Evolutionary conservation across 805 yeast species (phyloP), one percentile per base, ranked within the genome.

Genomic region (Schizosaccharomyces pombe): DNA sequence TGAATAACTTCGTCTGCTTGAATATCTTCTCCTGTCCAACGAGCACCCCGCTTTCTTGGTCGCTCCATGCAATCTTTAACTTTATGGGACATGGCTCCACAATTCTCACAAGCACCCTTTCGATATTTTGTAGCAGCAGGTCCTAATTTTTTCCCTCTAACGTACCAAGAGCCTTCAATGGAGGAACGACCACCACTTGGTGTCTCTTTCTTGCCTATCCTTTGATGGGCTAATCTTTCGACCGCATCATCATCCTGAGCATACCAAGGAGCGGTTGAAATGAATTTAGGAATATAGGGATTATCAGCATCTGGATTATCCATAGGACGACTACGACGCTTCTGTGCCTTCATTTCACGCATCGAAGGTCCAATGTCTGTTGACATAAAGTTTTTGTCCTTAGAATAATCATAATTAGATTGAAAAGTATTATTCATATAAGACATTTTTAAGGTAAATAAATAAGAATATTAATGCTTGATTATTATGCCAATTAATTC

Each of bases 31-130:
- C 65, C 60, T 37, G 62, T 61, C 62, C 61, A 71, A 31, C 62
- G 66, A 19, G 72, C 64, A 3, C 70, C 68, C 14, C 62, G 58
- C 54, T 70, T 70, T 34, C 72, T 62, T 3, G 82, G 82, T 53
- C 73, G 69, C 58, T 78, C 83, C 52, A 79, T 59, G 62, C 85
- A 79, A 56, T 79, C 83, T 51, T 63, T 66, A 33, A 69, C 67
- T 31, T 62, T 60, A 63, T 79, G 85, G 16, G 68, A 70, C 34
- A 64, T 58, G 24, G 73, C 70, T 1, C 83, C 82, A 62, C 84
- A 79, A 59, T 77, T 78, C n/a, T 66, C 68, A 61, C 84, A 79
- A 1, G 65, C 68, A 1, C 70, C 71, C 43, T 66, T 66, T 28
- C 67, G 60, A 55, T 60, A 66, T 57, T 64, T 65, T 3, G 65